phyloP scores from a whole-genome alignment of 2,329 filamentous ascomycete genomes.

The Leptographium lundbergii region DNA sequence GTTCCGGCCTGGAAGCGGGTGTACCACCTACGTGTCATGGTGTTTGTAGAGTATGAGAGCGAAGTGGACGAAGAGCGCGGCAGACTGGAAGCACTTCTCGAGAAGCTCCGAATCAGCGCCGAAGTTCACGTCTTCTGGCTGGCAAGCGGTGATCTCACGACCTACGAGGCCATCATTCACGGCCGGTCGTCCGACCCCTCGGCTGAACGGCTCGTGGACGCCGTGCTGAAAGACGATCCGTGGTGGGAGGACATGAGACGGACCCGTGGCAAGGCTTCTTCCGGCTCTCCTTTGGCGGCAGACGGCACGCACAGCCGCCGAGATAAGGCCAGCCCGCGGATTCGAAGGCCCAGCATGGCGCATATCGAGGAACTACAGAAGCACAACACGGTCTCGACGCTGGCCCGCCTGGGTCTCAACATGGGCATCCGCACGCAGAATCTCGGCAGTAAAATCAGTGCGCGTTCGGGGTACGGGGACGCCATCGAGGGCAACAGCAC shows the following conservation, averaged over 20 bases:
- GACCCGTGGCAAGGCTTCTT: slow-evolving; percentile 24
- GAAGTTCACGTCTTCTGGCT: slow-evolving; percentile 72
- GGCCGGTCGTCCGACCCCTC: slow-evolving; percentile 45
- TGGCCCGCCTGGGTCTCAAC: slow-evolving; percentile 48
- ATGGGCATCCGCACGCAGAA: slow-evolving; percentile 67
- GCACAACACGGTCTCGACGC: slow-evolving; percentile 39
- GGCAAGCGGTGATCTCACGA: slow-evolving; percentile 56
- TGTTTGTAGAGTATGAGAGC: slow-evolving; percentile 80
- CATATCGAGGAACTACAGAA: slow-evolving; percentile 50
- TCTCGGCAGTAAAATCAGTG: slow-evolving; percentile 43
- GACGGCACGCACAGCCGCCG: not conserved
- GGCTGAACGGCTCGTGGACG: slow-evolving; percentile 47
- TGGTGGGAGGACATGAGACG: slow-evolving; percentile 73
- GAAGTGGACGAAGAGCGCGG: slow-evolving; percentile 69
- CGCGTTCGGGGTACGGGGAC: slow-evolving; percentile 23
- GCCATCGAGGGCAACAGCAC: slow-evolving; percentile 16
- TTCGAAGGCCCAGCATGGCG: slow-evolving; percentile 35
- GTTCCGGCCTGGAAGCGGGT: slow-evolving; percentile 67
- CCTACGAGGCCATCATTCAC: slow-evolving; percentile 70
- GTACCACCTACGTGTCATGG: slow-evolving; percentile 62
- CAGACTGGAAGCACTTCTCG: slow-evolving; percentile 59
- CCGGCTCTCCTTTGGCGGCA: not conserved
- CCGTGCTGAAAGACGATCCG: slow-evolving; percentile 54
- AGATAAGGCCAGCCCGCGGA: not conserved
- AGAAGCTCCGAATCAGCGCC: slow-evolving; percentile 72